Evolutionary conservation across 2,329 filamentous ascomycete species (phyloP), one percentile per base, ranked within the genome.

Genomic region (Allantophomopsis lycopodina): DNA sequence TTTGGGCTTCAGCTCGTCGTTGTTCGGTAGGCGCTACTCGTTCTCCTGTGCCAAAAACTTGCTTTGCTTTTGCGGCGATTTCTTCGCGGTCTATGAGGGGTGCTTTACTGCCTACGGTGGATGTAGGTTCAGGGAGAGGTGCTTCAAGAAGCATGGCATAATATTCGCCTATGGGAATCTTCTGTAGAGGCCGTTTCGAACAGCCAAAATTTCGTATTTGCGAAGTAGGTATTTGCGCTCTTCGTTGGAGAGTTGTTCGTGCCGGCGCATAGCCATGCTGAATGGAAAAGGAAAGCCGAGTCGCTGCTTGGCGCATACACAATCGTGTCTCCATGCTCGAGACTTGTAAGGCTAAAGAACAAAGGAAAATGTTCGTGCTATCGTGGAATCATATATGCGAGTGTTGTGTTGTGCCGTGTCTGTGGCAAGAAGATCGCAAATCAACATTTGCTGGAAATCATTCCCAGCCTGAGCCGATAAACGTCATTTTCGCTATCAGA

Each of bases 11-110:
- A 3, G 67, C 69, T 32, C 75, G 70, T 43, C 81, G 69, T 52
- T 86, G 79, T 31, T 72, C 71, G 1, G 87, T 83, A 1, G 82
- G 83, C 17, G 80, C 76, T 12, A 91, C 70, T 7, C 79, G 74
- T 28, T 28, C 23, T 12, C 23, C 23, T 7, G 83, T 83, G 15
- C 87, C 86, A 54, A 98, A 95, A 23, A 95, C 71, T 51, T 93
- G 75, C 35, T 76, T 62, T 39, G 77, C 73, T 52, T 68, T 71
- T 2, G 48, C 42, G 31, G 35, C 39, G 32, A 35, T 18, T 36
- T 42, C 33, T 15, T 37, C 41, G 13, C 32, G 18, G 34, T 38
- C 40, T 3, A 46, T 43, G 33, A 35, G 36, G 32, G 36, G 20
- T 31, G 39, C 33, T 15, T 39, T 39, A n/a, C 32, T 18, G 36